Conservation (phyloP, 2,329 filamentous ascomycete genomes). For the Xylariaceae sp. region DNA sequence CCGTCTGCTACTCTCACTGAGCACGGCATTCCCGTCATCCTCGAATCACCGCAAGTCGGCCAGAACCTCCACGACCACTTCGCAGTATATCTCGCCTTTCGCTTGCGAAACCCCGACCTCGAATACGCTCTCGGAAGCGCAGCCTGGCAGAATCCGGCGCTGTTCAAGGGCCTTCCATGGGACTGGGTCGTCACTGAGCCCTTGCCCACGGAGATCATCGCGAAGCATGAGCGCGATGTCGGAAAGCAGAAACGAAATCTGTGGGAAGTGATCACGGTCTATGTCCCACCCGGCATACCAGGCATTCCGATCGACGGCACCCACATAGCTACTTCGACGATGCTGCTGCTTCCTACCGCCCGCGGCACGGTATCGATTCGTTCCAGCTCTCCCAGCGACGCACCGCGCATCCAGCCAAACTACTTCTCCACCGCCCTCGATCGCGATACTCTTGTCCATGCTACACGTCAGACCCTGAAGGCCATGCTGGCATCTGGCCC, state of each 20-base stretch:
- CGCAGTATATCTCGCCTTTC: slow-evolving; percentile 16
- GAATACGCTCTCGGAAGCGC: slow-evolving; percentile 18
- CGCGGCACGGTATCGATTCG: slow-evolving; percentile 13
- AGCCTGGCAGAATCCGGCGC: slow-evolving; percentile 11
- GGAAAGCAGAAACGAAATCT: slow-evolving; percentile 8
- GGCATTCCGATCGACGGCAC: slow-evolving; percentile 15
- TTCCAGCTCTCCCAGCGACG: slow-evolving; percentile 8
- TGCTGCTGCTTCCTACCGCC: slow-evolving; percentile 16
- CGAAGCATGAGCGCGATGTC: slow-evolving; percentile 7
- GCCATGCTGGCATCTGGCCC: slow-evolving; percentile 7
- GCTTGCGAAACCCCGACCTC: slow-evolving; percentile 16
- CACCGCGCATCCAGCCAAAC: slow-evolving; percentile 11
- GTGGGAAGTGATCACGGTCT: slow-evolving; percentile 15
- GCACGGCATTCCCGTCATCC: slow-evolving; percentile 26
- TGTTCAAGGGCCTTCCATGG: slow-evolving; percentile 17
- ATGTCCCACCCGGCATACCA: slow-evolving; percentile 14
- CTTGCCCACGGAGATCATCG: slow-evolving; percentile 10
- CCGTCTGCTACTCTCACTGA: slow-evolving; percentile 19
- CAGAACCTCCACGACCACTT: slow-evolving; percentile 21
- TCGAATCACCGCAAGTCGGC: slow-evolving; percentile 22
- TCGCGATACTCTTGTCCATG: slow-evolving; percentile 12
- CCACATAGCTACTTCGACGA: slow-evolving; percentile 17
- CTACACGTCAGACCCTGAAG: slow-evolving; percentile 10
- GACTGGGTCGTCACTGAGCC: slow-evolving; percentile 16
- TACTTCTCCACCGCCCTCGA: slow-evolving; percentile 10